Conservation (phyloP, 345 rosid genomes). For the Zanthoxylum bungeanum region DNA sequence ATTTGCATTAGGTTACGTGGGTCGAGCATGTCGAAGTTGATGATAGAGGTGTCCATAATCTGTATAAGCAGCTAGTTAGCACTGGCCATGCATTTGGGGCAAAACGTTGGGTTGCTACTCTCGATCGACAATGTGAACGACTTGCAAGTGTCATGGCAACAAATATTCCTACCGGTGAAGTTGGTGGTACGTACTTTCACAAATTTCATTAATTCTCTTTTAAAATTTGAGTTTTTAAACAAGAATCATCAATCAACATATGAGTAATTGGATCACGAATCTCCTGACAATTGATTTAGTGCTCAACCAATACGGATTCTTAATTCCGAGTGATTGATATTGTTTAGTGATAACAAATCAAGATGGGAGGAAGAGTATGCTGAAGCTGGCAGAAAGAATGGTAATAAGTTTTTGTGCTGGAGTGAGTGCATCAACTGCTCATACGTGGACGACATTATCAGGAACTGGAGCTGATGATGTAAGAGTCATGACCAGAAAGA, state of each 20-base stretch:
- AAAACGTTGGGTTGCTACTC: constrained; percentile 77
- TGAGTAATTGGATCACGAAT: too few species aligned
- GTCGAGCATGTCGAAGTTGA: constrained; percentile 91
- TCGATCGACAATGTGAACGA: constrained; percentile 82
- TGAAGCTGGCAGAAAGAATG: constrained; percentile 84
- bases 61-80: constrained; percentile 57
- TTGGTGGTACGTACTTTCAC: constrained; percentile 48
- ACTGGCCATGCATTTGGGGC: constrained; percentile 86
- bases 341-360: constrained; percentile 54
- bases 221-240: not conserved
- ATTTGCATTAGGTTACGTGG: constrained; percentile 69
- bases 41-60: constrained; percentile 56
- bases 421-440: constrained; percentile 66
- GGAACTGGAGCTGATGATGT: constrained; percentile 73
- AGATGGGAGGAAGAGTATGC: constrained; percentile 69
- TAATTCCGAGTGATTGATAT: not conserved
- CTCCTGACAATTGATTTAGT: too few species aligned
- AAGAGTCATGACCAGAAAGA: constrained; percentile 77
- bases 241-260: not conserved
- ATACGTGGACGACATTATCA: constrained; percentile 62
- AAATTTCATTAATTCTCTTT: not conserved
- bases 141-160: constrained; percentile 68
- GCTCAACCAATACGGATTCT: too few species aligned
- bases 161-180: constrained; percentile 48
- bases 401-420: constrained; percentile 71